Conservation (phyloP, 139 green algal genomes). For the Closterium sp. region DNA sequence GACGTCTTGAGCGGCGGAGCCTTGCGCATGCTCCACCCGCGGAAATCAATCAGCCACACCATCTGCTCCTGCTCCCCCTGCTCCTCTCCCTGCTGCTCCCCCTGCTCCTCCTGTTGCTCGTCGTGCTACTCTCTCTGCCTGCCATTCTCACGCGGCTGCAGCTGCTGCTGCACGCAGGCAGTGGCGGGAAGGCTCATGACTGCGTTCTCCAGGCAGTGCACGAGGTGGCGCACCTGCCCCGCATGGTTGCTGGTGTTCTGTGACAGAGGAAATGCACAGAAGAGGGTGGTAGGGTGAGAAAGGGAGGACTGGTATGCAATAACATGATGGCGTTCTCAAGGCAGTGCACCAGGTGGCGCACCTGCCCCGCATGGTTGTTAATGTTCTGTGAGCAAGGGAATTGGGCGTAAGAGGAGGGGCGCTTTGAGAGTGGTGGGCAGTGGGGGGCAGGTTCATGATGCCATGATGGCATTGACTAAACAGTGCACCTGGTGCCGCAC, state of each 20-base stretch:
- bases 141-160: no score
- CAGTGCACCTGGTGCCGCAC: slow-evolving; percentile 62
- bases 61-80: slow-evolving; percentile 41
- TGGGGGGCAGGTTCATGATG: no score
- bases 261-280: not conserved
- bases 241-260: slow-evolving; percentile 60
- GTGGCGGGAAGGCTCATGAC: not conserved
- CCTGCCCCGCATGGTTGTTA: slow-evolving; percentile 54
- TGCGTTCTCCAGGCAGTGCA: slow-evolving; percentile 59
- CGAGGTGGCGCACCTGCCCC: slow-evolving; percentile 53
- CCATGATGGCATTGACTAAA: no score
- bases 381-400: slow-evolving; percentile 43
- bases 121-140: no score
- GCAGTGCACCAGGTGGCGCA: slow-evolving; percentile 57
- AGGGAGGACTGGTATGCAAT: not conserved
- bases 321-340: slow-evolving; percentile 47
- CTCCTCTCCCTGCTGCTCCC: not conserved
- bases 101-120: no score
- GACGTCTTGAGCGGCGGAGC: slow-evolving; percentile 60
- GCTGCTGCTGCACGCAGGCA: not conserved
- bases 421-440: no score
- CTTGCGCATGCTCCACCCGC: no score
- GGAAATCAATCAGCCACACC: slow-evolving; percentile 58
- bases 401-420: no score
- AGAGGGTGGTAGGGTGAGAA: not conserved